These are phyloP conservation scores for Discostella pseudostelligera DNA, from an alignment of 108 stramenopile species.

Conservation along the genomic window DNA sequence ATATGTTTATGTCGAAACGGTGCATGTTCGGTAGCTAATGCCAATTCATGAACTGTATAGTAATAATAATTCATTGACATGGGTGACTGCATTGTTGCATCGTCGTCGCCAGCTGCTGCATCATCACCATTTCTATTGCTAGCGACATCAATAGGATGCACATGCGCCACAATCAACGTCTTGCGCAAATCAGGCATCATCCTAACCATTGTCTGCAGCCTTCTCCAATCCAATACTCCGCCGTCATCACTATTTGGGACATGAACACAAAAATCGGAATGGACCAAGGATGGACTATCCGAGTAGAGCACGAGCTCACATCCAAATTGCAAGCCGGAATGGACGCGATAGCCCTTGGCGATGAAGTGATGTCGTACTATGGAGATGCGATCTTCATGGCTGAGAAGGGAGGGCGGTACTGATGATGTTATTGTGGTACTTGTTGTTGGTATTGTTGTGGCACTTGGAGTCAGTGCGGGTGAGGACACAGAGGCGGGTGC, in stretches of 20 bases:
- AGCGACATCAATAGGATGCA: constrained; percentile 9
- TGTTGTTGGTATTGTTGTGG: too few relatives aligned
- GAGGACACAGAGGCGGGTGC: too few relatives aligned
- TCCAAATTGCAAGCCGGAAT: constrained; percentile 87
- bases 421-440: neutral
- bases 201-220: constrained; percentile 73
- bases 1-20: constrained; percentile 80
- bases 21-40: constrained; percentile 84
- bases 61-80: too few relatives aligned
- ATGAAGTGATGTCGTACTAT: constrained; percentile 67
- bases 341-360: constrained; percentile 81
- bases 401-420: neutral
- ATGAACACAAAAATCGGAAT: constrained; percentile 89
- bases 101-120: constrained; percentile 2
- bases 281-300: constrained; percentile 72
- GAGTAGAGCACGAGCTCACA: constrained; percentile 87
- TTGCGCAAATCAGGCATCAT: constrained; percentile 85
- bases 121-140: constrained; percentile 4
- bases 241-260: constrained; percentile 17
- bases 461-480: too few relatives aligned
- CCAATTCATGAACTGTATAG: constrained; percentile 73
- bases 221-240: constrained; percentile 63
- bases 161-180: constrained; percentile 71
- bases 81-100: neutral
- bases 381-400: constrained; percentile 45